Conservation (phyloP, 257 asterid species). For the Solanum commersonii region DNA sequence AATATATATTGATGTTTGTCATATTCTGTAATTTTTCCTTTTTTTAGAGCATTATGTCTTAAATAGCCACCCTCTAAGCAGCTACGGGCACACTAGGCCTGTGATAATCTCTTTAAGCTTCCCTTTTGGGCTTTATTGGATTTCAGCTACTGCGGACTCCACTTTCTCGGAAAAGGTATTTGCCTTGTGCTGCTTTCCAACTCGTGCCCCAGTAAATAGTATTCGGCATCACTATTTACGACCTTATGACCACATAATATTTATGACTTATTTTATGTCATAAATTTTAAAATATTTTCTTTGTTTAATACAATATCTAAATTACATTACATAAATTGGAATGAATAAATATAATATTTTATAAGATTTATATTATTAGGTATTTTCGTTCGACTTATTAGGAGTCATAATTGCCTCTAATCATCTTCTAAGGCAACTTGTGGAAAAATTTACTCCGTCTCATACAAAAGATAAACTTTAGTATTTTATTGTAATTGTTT, state of each 20-base stretch:
- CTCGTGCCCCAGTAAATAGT: too few relatives aligned
- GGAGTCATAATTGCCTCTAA: not conserved
- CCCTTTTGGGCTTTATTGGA: not conserved
- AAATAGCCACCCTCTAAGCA: not conserved
- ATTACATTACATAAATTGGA: too few relatives aligned
- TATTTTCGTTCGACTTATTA: too few relatives aligned
- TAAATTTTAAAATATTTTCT: too few relatives aligned
- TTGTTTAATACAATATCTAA: accelerated
- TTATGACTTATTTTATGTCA: too few relatives aligned
- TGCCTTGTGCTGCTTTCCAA: too few relatives aligned
- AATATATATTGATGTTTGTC: too few relatives aligned
- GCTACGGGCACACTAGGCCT: not conserved
- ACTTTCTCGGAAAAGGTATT: not conserved
- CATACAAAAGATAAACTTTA: not conserved
- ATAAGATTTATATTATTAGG: not conserved
- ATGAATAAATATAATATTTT: too few relatives aligned
- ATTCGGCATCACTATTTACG: too few relatives aligned
- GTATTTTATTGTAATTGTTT: not conserved
- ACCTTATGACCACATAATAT: too few relatives aligned
- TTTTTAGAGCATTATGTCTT: too few relatives aligned
- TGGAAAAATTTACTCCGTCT: not conserved
- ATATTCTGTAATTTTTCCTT: too few relatives aligned
- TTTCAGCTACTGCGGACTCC: not conserved
- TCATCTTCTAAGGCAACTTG: not conserved
- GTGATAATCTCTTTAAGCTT: not conserved